Evolutionary conservation across 1,284 basidiomycete genomes (phyloP).

Genomic region (Phellopilus nigrolimitatus): DNA sequence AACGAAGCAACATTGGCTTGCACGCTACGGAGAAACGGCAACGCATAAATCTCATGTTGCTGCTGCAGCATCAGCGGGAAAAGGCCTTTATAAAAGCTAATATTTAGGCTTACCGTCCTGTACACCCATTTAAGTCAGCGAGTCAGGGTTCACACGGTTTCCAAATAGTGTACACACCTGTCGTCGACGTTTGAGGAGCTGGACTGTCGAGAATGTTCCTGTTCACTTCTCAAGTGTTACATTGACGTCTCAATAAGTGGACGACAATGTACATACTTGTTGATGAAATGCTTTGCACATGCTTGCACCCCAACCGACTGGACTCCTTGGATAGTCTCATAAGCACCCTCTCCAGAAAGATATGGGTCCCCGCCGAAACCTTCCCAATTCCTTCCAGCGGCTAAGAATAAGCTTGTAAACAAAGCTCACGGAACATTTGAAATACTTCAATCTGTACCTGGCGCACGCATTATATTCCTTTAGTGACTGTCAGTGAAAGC

Average conservation of each 20-base stretch:
- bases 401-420: background rate
- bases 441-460: background rate
- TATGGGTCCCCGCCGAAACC: constrained; percentile 46
- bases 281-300: constrained; percentile 62
- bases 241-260: background rate
- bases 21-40: constrained; percentile 39
- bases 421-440: background rate
- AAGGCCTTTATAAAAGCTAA: background rate
- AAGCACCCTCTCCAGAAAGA: constrained; percentile 59
- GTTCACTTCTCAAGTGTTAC: constrained; percentile 29
- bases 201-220: constrained; percentile 35
- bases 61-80: background rate
- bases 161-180: constrained; percentile 23
- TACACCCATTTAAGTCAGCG: background rate
- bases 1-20: constrained; percentile 62
- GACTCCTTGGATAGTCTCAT: constrained; percentile 54
- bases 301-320: constrained; percentile 63
- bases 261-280: constrained; percentile 41
- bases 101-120: constrained; percentile 15
- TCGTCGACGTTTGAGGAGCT: constrained; percentile 58
- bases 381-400: constrained; percentile 20
- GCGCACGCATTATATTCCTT: constrained; percentile 22
- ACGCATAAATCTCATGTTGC: constrained; percentile 49
- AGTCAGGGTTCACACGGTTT: no score
- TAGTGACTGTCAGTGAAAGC: no score